Conservation (phyloP, 2,329 filamentous ascomycete species). For the Pochonia chlamydosporia region DNA sequence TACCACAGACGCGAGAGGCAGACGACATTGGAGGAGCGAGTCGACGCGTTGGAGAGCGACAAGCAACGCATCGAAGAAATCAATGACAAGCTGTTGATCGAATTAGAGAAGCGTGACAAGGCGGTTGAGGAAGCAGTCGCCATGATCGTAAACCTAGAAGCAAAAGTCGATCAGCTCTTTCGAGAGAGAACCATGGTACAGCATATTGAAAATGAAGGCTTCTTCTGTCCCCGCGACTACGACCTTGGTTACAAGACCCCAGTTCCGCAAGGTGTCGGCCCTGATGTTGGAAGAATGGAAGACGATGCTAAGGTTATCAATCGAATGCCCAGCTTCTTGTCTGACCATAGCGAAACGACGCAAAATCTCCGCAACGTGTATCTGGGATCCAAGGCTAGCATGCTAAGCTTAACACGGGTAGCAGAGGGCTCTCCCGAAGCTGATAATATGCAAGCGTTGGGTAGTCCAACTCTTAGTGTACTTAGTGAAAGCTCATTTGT, state of each 20-base stretch:
- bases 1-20: constrained; percentile 64
- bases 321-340: constrained; percentile 61
- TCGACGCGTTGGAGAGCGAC: constrained; percentile 50
- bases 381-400: constrained; percentile 42
- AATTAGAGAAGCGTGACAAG: constrained; percentile 63
- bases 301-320: constrained; percentile 35
- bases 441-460: constrained; percentile 32
- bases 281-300: constrained; percentile 14
- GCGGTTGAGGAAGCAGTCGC: constrained; percentile 65
- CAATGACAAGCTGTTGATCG: constrained; percentile 51
- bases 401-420: constrained; percentile 43
- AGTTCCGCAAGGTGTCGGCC: constrained; percentile 11
- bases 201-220: constrained; percentile 38
- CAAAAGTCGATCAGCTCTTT: constrained; percentile 47
- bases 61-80: constrained; percentile 49
- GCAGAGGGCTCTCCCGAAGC: constrained; percentile 34
- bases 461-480: constrained; percentile 57
- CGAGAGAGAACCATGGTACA: constrained; percentile 49
- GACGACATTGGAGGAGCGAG: constrained; percentile 48
- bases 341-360: constrained; percentile 52
- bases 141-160: constrained; percentile 62
- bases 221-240: constrained; percentile 26
- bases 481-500: constrained; percentile 63
- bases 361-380: constrained; percentile 58
- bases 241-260: constrained; percentile 20